A percentile compares a stretch with the other conserved stretches of the same genome.
Evolutionary conservation across 2,329 filamentous ascomycete genomes (phyloP).

Genomic region (Nemania sp.): DNA sequence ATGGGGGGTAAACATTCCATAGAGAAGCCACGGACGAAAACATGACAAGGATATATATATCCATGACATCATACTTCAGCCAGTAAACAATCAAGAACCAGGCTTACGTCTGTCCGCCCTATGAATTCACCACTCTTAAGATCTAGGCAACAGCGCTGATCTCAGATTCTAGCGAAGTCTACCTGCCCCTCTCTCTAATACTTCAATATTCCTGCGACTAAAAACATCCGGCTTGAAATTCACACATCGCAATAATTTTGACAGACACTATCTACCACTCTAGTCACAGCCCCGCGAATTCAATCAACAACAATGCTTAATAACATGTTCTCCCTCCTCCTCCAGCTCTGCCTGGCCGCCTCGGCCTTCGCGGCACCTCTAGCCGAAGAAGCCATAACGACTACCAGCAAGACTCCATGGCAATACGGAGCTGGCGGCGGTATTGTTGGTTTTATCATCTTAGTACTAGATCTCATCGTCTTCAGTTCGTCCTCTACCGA

Average conservation of each 20-base stretch:
- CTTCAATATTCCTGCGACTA: background rate
- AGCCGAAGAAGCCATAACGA: constrained; percentile 53
- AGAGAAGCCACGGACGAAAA: too few species aligned
- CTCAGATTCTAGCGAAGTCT: background rate
- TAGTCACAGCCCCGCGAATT: background rate
- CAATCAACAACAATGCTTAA: constrained; percentile 46
- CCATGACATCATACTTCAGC: constrained; percentile 30
- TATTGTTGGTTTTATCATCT: constrained; percentile 69
- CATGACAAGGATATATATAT: background rate
- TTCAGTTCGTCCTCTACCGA: constrained; percentile 63
- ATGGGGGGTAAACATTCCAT: background rate
- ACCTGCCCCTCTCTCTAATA: background rate
- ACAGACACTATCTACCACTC: background rate
- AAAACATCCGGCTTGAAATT: background rate
- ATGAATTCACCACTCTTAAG: background rate
- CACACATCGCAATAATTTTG: too few species aligned
- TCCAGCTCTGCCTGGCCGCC: constrained; percentile 65
- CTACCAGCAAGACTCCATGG: constrained; percentile 59
- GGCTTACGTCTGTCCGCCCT: background rate
- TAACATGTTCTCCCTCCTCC: constrained; percentile 57
- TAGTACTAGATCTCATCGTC: constrained; percentile 72
- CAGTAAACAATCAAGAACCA: background rate
- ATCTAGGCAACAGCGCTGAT: constrained; percentile 19
- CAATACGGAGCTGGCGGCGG: constrained; percentile 72
- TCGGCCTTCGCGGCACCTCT: constrained; percentile 63